These are phyloP conservation scores for Carallia brachiata DNA, from an alignment of 345 rosid species.

Conservation along the genomic window DNA sequence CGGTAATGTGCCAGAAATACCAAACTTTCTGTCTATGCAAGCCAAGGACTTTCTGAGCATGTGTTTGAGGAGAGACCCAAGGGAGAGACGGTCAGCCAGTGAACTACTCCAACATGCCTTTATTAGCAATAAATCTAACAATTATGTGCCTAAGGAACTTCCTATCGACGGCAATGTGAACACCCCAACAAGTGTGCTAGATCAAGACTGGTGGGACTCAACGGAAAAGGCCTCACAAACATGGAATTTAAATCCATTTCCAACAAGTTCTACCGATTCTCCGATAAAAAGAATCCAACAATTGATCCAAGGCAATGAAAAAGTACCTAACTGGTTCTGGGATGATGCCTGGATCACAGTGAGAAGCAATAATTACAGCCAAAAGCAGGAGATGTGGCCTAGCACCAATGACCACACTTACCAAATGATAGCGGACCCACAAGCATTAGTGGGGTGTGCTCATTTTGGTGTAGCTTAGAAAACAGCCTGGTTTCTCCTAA, in stretches of 20 bases:
- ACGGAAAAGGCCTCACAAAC: slow-evolving; percentile 17
- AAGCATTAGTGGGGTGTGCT: not conserved
- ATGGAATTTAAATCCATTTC: slow-evolving; percentile 1
- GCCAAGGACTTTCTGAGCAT: slow-evolving; percentile 48
- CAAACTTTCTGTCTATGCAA: slow-evolving; percentile 35
- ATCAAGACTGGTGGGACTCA: slow-evolving; percentile 33
- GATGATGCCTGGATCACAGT: slow-evolving; percentile 51
- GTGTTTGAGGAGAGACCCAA: slow-evolving; percentile 50
- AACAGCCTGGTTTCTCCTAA: not conserved
- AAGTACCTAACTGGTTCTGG: slow-evolving; percentile 27
- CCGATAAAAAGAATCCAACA: slow-evolving; percentile 35
- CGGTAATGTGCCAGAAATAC: slow-evolving; percentile 38
- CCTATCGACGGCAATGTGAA: not conserved
- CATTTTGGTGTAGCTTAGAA: slow-evolving; percentile 10
- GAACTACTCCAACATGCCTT: slow-evolving; percentile 48
- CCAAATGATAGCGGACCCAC: not conserved
- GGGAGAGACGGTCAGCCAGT: slow-evolving; percentile 45
- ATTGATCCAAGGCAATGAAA: slow-evolving; percentile 19
- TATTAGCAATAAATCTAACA: slow-evolving; percentile 3
- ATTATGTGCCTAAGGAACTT: not conserved
- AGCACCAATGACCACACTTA: not conserved
- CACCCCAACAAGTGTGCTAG: slow-evolving; percentile 46
- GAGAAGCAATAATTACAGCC: slow-evolving; percentile 25
- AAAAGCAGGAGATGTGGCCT: slow-evolving; percentile 4
- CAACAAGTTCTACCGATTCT: slow-evolving; percentile 1